A percentile compares a stretch with the other conserved stretches of the same genome.
These are phyloP conservation scores for Pythium grandisporangium DNA, from an alignment of 352 stramenopile species.

Conservation along the genomic window DNA sequence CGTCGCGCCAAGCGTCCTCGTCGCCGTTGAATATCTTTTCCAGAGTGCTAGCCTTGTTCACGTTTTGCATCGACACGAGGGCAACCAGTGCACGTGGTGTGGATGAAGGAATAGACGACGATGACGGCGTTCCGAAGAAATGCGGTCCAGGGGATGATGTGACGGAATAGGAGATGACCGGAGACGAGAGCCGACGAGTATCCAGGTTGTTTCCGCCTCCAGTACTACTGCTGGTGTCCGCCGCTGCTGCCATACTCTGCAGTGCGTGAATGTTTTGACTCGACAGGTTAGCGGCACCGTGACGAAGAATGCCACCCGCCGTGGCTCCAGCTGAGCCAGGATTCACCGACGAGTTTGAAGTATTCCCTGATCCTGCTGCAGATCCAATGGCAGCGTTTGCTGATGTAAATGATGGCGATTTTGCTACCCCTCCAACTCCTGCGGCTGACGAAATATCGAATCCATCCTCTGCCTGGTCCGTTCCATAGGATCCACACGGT, in stretches of 20 bases:
- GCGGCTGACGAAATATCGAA: too few relatives aligned
- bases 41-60: conserved; percentile 42
- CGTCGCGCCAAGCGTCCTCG: conserved; percentile 41
- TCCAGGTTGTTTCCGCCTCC: too few relatives aligned
- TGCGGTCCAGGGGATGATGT: conserved; percentile 20
- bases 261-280: background rate
- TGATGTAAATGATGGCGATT: conserved; percentile 1
- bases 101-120: conserved; percentile 25
- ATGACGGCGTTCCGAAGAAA: conserved; percentile 19
- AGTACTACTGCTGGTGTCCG: background rate
- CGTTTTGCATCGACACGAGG: conserved; percentile 71
- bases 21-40: conserved; percentile 67
- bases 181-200: too few relatives aligned
- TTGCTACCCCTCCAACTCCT: too few relatives aligned
- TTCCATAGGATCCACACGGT: conserved; percentile 14
- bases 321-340: background rate
- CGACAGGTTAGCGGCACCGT: background rate
- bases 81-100: conserved; percentile 56
- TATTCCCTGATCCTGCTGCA: too few relatives aligned
- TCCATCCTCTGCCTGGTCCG: conserved; percentile 2
- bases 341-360: too few relatives aligned
- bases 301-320: conserved; percentile 11
- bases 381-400: background rate
- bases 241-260: background rate
- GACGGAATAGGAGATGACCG: too few relatives aligned